Evolutionary conservation across 768 basidiomycete genomes (phyloP).

Genomic region (Rossbeevera mucosa): DNA sequence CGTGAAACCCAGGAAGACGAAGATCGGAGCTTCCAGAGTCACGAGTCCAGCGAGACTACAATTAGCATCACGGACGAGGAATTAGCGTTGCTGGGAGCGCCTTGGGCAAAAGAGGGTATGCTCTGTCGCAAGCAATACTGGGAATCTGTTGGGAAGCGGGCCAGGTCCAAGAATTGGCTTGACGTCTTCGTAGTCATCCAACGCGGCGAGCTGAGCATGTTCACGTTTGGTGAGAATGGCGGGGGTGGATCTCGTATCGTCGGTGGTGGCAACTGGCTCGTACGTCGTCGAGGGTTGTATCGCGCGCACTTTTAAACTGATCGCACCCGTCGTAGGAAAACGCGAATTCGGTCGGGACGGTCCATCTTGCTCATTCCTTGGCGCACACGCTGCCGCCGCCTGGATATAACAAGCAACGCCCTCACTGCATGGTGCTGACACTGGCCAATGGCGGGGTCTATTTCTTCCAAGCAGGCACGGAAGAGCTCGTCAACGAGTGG

Average conservation of each 20-base stretch:
- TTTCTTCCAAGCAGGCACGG: constrained; percentile 98
- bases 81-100: constrained; percentile 89
- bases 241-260: constrained; percentile 61
- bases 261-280: constrained; percentile 98
- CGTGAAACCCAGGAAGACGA: constrained; percentile 90
- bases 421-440: constrained; percentile 92
- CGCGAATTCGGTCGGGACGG: constrained; percentile 77
- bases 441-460: constrained; percentile 86
- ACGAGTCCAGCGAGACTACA: constrained; percentile 60
- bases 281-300: constrained; percentile 41
- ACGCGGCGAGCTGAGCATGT: constrained; percentile 93
- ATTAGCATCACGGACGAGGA: constrained; percentile 94
- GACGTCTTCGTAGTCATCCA: constrained; percentile 96
- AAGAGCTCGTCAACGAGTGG: constrained; percentile 99
- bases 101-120: constrained; percentile 99
- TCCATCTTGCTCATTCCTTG: constrained; percentile 82
- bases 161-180: constrained; percentile 87
- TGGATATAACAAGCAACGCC: constrained; percentile 86
- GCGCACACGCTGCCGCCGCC: constrained; percentile 86
- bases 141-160: constrained; percentile 78
- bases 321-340: constrained; percentile 58
- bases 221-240: constrained; percentile 79
- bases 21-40: constrained; percentile 61
- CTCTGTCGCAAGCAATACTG: constrained; percentile 93
- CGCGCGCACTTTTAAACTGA: constrained; percentile 6